phyloP scores from a whole-genome alignment of 2,329 filamentous ascomycete species.

The Knufia fluminis region DNA sequence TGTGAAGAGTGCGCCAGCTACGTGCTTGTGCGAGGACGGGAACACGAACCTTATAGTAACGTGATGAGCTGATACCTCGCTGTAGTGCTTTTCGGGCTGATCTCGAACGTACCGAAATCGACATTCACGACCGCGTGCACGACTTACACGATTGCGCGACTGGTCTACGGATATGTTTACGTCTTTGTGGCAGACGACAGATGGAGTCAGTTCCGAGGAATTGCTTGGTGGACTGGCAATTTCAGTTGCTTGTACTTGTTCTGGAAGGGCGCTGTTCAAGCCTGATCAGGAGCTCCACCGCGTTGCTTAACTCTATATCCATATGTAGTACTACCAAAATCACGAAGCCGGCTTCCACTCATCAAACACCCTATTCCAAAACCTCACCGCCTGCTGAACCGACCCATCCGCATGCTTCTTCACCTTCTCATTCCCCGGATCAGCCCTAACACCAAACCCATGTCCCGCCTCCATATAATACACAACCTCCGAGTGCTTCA shows the following conservation, averaged over 20 bases:
- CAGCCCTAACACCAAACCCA: conserved; percentile 26
- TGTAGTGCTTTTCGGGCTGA: conserved; percentile 32
- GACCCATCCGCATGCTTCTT: conserved; percentile 16
- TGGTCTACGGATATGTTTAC: conserved; percentile 36
- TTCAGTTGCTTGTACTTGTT: conserved; percentile 32
- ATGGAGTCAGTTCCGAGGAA: conserved; percentile 30
- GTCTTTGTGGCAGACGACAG: conserved; percentile 30
- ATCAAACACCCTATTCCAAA: conserved; percentile 20
- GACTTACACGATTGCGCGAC: conserved; percentile 34
- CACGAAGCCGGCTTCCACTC: conserved; percentile 12
- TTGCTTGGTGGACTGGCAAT: conserved; percentile 39
- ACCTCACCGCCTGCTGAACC: conserved; percentile 19
- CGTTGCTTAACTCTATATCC: no score
- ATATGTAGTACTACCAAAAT: conserved; percentile 1
- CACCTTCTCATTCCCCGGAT: conserved; percentile 15
- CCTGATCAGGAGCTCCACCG: no score
- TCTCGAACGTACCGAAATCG: conserved; percentile 30
- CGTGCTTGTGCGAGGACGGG: background rate
- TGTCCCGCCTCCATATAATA: conserved; percentile 25
- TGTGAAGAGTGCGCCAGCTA: no score
- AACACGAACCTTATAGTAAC: background rate
- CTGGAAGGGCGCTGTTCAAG: conserved; percentile 22
- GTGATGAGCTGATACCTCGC: background rate
- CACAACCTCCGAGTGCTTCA: conserved; percentile 21
- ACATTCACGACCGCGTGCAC: conserved; percentile 33